Conservation (phyloP, 257 asterid species). For the Voacanga thouarsii region DNA sequence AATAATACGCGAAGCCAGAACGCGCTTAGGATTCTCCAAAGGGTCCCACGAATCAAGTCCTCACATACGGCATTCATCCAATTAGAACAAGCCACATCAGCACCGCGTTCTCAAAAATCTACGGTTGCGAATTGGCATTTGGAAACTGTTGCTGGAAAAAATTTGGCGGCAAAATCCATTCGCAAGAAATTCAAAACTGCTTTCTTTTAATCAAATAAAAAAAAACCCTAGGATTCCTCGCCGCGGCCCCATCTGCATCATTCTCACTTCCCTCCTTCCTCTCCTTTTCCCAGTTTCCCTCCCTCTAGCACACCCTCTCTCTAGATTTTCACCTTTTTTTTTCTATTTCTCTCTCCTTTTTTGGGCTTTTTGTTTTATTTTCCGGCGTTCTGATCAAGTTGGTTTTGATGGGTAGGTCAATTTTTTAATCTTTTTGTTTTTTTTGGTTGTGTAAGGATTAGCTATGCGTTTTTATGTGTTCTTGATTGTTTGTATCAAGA, state of each 20-base stretch:
- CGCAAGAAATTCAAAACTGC: conserved; percentile 41
- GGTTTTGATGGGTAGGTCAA: not conserved
- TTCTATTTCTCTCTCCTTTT: not conserved
- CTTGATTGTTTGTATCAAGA: not conserved
- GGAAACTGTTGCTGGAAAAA: conserved; percentile 48
- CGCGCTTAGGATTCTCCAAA: conserved; percentile 42
- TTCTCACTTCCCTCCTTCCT: not conserved
- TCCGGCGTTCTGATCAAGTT: not conserved
- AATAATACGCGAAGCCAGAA: not conserved
- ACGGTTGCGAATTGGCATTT: conserved; percentile 17
- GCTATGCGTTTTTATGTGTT: not conserved
- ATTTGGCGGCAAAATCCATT: conserved; percentile 62
- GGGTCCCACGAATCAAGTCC: conserved; percentile 19
- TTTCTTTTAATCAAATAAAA: conserved; percentile 5
- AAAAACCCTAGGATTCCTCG: conserved; percentile 52
- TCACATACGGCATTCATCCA: not conserved
- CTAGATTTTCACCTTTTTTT: not conserved
- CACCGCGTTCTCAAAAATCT: not conserved
- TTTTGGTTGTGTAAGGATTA: not conserved
- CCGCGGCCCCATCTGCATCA: conserved; percentile 11
- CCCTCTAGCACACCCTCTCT: conserved; percentile 9
- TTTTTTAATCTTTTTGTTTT: not conserved
- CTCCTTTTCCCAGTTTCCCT: conserved; percentile 5
- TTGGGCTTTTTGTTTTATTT: not conserved
- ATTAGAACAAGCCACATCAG: conserved; percentile 25